Evolutionary conservation across 2,329 filamentous ascomycete species (phyloP), one percentile per base, ranked within the genome.

Genomic region (Anthostomella pinea): DNA sequence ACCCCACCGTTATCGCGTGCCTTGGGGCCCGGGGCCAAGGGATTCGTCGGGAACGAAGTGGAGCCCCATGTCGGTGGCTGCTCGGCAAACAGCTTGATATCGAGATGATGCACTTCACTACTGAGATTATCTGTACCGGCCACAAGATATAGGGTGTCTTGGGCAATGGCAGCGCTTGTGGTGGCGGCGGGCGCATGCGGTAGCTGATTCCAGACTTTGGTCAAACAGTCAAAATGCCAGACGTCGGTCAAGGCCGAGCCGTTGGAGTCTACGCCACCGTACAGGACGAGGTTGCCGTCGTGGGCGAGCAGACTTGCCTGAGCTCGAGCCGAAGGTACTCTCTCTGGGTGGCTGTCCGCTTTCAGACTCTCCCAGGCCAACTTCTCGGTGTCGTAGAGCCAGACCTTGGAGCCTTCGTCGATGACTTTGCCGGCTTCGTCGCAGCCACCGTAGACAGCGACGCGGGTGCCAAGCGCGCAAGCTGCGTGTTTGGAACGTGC

Each of bases 151-250:
- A 79, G 57, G 1, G 64, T 64, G 20, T 67, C 57, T 2, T 64
- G 63, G 0, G 64, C 62, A 16, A 75, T 60, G 3, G 70, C 63
- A 6, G 74, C 57, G 22, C 62, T 65, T 0, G 64, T 39, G 3
- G 65, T 58, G 1, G 62, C 30, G 2, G 52, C 62, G 0, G 69
- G 63, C 2, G 68, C 63, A 0, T 62, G 52, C 1, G 75, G 72
- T 8, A 79, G 60, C 22, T 66, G 63, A 2, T 63, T 66, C 75
- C 75, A 79, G 0, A 64, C 68, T 4, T 65, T 60, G 3, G 64
- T 62, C 16, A 59, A 58, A 25, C 73, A 62, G 39, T 75, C 67
- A 46, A 75, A 77, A 22, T 69, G 60, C 63, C 75, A 73, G 7
- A 67, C 65, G 43, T 78, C 75, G 7, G 59, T 63, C 7, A 64